These are phyloP conservation scores for Clavispora fructus DNA, from an alignment of 805 yeast genomes.

Conservation along the genomic window DNA sequence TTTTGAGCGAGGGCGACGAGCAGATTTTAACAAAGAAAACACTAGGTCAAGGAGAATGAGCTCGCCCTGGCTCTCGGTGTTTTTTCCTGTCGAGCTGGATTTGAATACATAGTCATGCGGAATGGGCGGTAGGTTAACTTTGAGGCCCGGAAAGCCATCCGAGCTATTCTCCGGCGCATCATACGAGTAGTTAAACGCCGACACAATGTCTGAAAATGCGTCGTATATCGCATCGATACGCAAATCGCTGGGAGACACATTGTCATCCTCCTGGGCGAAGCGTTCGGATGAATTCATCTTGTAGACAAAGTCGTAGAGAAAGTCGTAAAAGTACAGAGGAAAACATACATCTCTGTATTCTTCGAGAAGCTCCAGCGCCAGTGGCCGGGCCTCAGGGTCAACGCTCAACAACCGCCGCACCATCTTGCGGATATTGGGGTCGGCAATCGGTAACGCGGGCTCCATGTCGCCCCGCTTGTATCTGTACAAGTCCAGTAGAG, in stretches of 20 bases:
- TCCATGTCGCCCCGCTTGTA: constrained; percentile 64
- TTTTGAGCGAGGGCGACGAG: constrained; percentile 55
- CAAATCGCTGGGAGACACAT: constrained; percentile 28
- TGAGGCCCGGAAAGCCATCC: constrained; percentile 23
- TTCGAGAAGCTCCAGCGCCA: constrained; percentile 49
- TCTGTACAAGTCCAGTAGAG: constrained; percentile 80
- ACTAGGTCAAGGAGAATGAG: constrained; percentile 55
- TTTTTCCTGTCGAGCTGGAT: constrained; percentile 21
- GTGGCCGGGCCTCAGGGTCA: constrained; percentile 55
- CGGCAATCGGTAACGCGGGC: constrained; percentile 60
- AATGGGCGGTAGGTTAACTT: constrained; percentile 50
- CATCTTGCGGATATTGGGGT: constrained; percentile 46
- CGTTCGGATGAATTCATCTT: constrained; percentile 21
- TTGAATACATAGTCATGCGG: constrained; percentile 38
- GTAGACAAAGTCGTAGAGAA: constrained; percentile 61
- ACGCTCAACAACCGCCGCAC: constrained; percentile 58
- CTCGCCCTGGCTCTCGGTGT: constrained; percentile 40
- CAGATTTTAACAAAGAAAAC: constrained; percentile 55
- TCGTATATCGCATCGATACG: constrained; percentile 56
- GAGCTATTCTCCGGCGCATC: not conserved
- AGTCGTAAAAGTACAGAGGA: constrained; percentile 64
- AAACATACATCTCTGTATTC: constrained; percentile 49
- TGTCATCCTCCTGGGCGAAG: constrained; percentile 10
- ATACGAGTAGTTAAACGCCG: constrained; percentile 21
- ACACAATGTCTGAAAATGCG: constrained; percentile 46